Evolutionary conservation across 2,329 filamentous ascomycete genomes (phyloP).

Genomic region (Paraphaeosphaeria minitans): DNA sequence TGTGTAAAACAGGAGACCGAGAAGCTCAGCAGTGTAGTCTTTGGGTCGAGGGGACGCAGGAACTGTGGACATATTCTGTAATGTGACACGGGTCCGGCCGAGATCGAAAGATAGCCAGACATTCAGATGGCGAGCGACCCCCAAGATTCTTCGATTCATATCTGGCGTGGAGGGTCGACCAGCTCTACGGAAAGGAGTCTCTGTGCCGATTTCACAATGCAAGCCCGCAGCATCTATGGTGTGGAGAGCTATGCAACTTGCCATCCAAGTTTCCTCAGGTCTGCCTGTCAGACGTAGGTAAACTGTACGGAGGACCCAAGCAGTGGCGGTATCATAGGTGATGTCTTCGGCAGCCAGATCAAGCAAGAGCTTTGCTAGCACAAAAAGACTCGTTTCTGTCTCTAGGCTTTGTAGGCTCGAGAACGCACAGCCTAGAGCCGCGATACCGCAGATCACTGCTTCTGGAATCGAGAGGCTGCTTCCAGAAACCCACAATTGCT

Average conservation of each 20-base stretch:
- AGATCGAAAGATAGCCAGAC: slow-evolving; percentile 66
- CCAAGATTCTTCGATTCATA: slow-evolving; percentile 52
- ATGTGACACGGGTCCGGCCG: slow-evolving; percentile 58
- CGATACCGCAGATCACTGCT: slow-evolving; percentile 60
- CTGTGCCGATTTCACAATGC: slow-evolving; percentile 48
- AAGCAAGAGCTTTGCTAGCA: slow-evolving; percentile 54
- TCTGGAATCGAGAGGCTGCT: slow-evolving; percentile 47
- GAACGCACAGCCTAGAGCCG: slow-evolving; percentile 60
- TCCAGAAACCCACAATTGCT: slow-evolving; percentile 42
- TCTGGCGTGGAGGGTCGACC: slow-evolving; percentile 41
- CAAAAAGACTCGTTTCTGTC: slow-evolving; percentile 48
- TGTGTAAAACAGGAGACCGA: slow-evolving; percentile 59
- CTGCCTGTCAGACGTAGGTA: slow-evolving; percentile 61
- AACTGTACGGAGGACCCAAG: slow-evolving; percentile 59
- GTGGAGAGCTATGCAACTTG: slow-evolving; percentile 63
- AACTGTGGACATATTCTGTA: slow-evolving; percentile 54
- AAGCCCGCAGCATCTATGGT: slow-evolving; percentile 61
- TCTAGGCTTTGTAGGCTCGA: slow-evolving; percentile 50
- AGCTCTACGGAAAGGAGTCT: slow-evolving; percentile 17
- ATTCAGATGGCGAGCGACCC: slow-evolving; percentile 62
- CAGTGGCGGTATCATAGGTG: slow-evolving; percentile 50
- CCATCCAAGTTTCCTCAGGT: slow-evolving; percentile 62
- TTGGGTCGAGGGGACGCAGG: slow-evolving; percentile 48
- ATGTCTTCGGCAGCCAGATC: slow-evolving; percentile 46
- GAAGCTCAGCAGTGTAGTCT: slow-evolving; percentile 55